Percentiles rank a stretch among this genome's conserved stretches.
Evolutionary conservation across 83 land plant genomes (phyloP).

Genomic region (Picea mariana): DNA sequence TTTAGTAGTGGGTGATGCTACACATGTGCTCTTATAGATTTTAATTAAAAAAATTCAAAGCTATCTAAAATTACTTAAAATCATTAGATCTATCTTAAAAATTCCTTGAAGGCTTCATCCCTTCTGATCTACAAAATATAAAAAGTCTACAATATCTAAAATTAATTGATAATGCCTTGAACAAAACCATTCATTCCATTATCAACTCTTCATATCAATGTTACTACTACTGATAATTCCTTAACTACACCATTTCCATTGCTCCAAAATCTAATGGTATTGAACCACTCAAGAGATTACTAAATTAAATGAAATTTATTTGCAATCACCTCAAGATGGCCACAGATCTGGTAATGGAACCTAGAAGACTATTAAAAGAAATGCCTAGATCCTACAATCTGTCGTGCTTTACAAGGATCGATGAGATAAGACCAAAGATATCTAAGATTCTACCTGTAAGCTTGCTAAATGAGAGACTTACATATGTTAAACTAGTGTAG

Average conservation of each 20-base stretch:
- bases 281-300: constrained; percentile 42
- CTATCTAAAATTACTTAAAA: constrained; percentile 18
- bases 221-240: too few relatives aligned
- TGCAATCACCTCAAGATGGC: constrained; percentile 35
- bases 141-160: constrained; percentile 34
- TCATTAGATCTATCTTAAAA: constrained; percentile 48
- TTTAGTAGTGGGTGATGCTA: too few relatives aligned
- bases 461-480: too few relatives aligned
- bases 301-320: constrained; percentile 38
- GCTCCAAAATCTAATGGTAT: constrained; percentile 44
- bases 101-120: constrained; percentile 52
- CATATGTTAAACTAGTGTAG: too few relatives aligned
- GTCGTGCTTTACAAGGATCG: constrained; percentile 19
- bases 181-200: too few relatives aligned
- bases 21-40: too few relatives aligned
- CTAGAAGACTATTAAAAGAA: constrained; percentile 47
- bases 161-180: constrained; percentile 20
- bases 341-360: constrained; percentile 41
- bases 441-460: too few relatives aligned
- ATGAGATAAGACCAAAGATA: constrained; percentile 39
- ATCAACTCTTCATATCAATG: too few relatives aligned
- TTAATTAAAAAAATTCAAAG: too few relatives aligned
- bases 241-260: constrained; percentile 45
- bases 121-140: constrained; percentile 48
- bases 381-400: constrained; percentile 39